phyloP scores from a whole-genome alignment of 2,329 filamentous ascomycete genomes.

The Nothopassalora personata region DNA sequence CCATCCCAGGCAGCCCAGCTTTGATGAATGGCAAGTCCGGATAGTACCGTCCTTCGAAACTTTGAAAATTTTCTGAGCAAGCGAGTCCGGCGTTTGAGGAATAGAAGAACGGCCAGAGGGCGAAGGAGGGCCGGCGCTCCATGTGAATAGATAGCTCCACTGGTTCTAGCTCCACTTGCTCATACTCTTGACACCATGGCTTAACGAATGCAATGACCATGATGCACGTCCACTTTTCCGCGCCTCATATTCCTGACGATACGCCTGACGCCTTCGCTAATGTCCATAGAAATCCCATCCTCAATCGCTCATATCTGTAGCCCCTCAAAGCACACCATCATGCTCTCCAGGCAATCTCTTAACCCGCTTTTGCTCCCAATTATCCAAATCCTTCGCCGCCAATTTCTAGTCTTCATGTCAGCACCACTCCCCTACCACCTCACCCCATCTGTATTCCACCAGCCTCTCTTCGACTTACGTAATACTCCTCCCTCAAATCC shows the following conservation, averaged over 20 bases:
- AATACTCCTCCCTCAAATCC: constrained; percentile 81
- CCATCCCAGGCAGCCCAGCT: constrained; percentile 16
- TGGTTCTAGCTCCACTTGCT: not conserved
- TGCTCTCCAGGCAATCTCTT: constrained; percentile 83
- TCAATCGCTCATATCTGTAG: not conserved
- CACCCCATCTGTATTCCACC: constrained; percentile 12
- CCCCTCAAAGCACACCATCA: constrained; percentile 66
- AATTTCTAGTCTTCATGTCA: constrained; percentile 52
- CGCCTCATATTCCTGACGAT: not conserved
- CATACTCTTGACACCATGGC: not conserved
- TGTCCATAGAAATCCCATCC: not conserved
- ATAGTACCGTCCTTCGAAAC: not conserved
- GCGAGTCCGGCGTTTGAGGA: constrained; percentile 8
- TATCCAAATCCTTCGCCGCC: constrained; percentile 83
- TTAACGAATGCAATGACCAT: not conserved
- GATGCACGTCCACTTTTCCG: not conserved
- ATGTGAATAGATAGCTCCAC: not conserved
- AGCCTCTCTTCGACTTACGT: constrained; percentile 55
- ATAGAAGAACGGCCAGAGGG: not conserved
- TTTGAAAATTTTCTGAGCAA: not conserved
- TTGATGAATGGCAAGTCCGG: constrained; percentile 6
- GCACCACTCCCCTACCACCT: not conserved
- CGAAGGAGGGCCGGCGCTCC: too few relatives aligned
- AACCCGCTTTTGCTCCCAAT: constrained; percentile 96
- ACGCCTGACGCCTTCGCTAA: constrained; percentile 2